These are phyloP conservation scores for Pyrenophora teres DNA, from an alignment of 2,329 filamentous ascomycete species.

Conservation along the genomic window DNA sequence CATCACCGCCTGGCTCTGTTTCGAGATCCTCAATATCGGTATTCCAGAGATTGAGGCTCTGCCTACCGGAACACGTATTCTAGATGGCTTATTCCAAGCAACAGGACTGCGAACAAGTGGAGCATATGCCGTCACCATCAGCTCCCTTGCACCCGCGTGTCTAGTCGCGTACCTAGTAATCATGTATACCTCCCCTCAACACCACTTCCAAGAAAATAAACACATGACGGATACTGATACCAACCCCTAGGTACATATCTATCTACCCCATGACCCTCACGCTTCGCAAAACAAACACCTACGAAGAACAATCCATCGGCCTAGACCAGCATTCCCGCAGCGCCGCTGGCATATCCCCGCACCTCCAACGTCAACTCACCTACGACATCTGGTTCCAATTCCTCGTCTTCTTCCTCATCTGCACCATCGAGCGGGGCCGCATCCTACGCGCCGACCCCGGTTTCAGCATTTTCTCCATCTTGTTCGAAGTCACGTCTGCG, in stretches of 20 bases:
- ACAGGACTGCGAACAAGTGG: constrained; percentile 66
- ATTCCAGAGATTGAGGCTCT: constrained; percentile 61
- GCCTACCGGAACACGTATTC: constrained; percentile 58
- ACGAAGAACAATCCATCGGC: constrained; percentile 70
- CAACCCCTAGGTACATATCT: constrained; percentile 54
- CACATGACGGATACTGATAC: no score
- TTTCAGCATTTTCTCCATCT: constrained; percentile 38
- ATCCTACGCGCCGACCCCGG: constrained; percentile 50
- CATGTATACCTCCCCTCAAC: constrained; percentile 53
- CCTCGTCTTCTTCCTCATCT: constrained; percentile 63
- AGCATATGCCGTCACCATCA: constrained; percentile 67
- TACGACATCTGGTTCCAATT: constrained; percentile 71
- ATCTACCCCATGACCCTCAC: constrained; percentile 67
- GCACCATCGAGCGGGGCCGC: constrained; percentile 63
- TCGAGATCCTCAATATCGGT: constrained; percentile 68
- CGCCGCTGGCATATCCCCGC: constrained; percentile 41
- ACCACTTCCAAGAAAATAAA: no score
- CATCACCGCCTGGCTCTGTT: constrained; percentile 66
- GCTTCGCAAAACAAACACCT: constrained; percentile 71
- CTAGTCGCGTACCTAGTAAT: constrained; percentile 66
- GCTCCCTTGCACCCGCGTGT: constrained; percentile 60
- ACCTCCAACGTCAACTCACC: constrained; percentile 67
- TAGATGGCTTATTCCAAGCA: constrained; percentile 70
- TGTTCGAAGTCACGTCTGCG: constrained; percentile 62
- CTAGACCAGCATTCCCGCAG: constrained; percentile 52